Conservation (phyloP, 208 protist species). For the Acanthamoeba lenticulata region DNA sequence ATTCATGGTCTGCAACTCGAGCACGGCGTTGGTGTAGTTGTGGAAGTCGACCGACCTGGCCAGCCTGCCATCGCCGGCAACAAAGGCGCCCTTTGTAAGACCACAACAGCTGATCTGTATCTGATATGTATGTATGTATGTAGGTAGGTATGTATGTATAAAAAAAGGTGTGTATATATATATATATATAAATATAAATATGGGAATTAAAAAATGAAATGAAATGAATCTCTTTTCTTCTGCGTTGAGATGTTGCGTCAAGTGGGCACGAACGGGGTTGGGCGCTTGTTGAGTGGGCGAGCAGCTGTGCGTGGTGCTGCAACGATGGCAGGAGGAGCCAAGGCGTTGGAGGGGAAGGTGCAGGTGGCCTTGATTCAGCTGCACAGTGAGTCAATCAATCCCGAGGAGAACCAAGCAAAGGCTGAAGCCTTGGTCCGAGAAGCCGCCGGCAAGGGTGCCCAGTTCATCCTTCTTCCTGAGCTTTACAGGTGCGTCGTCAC, state of each 20-base stretch:
- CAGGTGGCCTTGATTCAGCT: neutral
- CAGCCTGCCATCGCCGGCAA: no score
- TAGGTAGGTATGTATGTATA: no score
- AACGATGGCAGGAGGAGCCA: neutral
- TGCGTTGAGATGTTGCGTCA: no score
- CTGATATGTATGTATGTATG: no score
- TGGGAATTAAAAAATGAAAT: neutral
- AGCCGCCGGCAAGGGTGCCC: neutral
- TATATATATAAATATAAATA: neutral
- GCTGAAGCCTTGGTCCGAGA: neutral
- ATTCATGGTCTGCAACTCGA: slow-evolving; percentile 44
- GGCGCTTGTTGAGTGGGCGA: neutral
- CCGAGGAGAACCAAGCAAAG: neutral
- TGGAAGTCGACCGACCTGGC: slow-evolving; percentile 43
- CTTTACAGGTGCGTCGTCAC: neutral
- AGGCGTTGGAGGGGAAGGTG: neutral
- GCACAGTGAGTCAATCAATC: neutral
- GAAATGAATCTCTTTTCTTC: neutral
- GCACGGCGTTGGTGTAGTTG: slow-evolving; percentile 10
- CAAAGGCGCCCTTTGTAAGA: no score
- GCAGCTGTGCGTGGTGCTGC: no score
- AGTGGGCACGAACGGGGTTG: neutral
- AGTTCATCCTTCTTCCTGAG: slow-evolving; percentile 17
- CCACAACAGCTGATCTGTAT: neutral
- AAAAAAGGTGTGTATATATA: no score